phyloP scores from a whole-genome alignment of 2,329 filamentous ascomycete species.

The Paracoccidioides brasiliensis region DNA sequence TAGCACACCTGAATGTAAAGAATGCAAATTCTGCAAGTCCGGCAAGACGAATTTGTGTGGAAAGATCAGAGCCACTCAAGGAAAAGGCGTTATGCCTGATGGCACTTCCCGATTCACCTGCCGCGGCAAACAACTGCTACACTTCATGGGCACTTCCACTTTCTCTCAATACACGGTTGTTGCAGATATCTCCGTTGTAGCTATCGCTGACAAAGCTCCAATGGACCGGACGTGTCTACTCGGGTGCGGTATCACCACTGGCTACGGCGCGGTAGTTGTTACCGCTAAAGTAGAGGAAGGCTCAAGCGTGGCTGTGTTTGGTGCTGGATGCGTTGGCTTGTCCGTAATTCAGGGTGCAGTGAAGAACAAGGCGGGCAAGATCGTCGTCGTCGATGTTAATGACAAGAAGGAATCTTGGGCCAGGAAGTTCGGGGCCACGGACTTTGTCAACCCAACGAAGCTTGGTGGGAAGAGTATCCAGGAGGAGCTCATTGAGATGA shows the following conservation, averaged over 20 bases:
- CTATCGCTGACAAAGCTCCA: constrained; percentile 76
- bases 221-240: constrained; percentile 95
- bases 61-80: constrained; percentile 96
- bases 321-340: constrained; percentile 88
- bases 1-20: constrained; percentile 89
- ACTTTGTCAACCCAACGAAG: constrained; percentile 90
- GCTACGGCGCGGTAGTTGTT: constrained; percentile 88
- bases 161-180: constrained; percentile 99
- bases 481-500: constrained; percentile 91
- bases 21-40: constrained; percentile 99
- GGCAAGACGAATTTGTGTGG: constrained; percentile 99
- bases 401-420: constrained; percentile 82
- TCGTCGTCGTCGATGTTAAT: constrained; percentile 65
- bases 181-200: constrained; percentile 94
- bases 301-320: constrained; percentile 81
- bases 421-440: constrained; percentile 85
- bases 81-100: constrained; percentile 92
- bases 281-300: constrained; percentile 87
- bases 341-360: constrained; percentile 91
- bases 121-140: constrained; percentile 87
- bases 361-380: constrained; percentile 57
- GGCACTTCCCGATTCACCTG: constrained; percentile 88
- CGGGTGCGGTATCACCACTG: constrained; percentile 96
- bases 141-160: constrained; percentile 98
- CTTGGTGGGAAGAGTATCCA: constrained; percentile 65